These are phyloP conservation scores for Diaporthe citri DNA, from an alignment of 2,329 filamentous ascomycete genomes.

Conservation along the genomic window DNA sequence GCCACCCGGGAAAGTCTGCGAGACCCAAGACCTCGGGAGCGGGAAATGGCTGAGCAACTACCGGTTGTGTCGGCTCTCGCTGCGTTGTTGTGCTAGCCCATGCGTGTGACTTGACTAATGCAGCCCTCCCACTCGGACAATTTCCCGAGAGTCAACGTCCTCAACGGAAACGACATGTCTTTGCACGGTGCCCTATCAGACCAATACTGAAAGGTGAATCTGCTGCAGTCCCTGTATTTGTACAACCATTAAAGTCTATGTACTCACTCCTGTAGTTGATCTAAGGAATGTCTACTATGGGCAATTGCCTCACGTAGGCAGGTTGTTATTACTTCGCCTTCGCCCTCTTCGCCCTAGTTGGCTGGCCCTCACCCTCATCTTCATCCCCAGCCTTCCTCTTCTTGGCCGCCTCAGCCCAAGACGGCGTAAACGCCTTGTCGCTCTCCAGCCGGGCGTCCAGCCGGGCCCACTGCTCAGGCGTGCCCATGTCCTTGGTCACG, in stretches of 20 bases:
- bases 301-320: background rate
- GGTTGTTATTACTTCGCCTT: no score
- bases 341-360: background rate
- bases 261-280: background rate
- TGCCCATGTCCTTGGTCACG: background rate
- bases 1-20: background rate
- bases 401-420: background rate
- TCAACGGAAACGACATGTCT: background rate
- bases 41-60: background rate
- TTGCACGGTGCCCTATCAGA: background rate
- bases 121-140: conserved; percentile 15
- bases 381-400: background rate
- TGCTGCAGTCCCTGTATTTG: background rate
- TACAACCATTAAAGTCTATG: background rate
- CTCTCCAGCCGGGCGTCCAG: background rate
- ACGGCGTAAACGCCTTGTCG: background rate
- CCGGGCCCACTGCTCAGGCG: background rate
- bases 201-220: background rate
- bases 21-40: background rate
- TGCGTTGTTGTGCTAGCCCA: background rate
- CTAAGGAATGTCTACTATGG: background rate
- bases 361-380: background rate
- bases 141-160: background rate
- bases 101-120: conserved; percentile 17
- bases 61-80: conserved; percentile 20